Evolutionary conservation across 208 protist genomes (phyloP).

Genomic region (Wallacemonas sp.): DNA sequence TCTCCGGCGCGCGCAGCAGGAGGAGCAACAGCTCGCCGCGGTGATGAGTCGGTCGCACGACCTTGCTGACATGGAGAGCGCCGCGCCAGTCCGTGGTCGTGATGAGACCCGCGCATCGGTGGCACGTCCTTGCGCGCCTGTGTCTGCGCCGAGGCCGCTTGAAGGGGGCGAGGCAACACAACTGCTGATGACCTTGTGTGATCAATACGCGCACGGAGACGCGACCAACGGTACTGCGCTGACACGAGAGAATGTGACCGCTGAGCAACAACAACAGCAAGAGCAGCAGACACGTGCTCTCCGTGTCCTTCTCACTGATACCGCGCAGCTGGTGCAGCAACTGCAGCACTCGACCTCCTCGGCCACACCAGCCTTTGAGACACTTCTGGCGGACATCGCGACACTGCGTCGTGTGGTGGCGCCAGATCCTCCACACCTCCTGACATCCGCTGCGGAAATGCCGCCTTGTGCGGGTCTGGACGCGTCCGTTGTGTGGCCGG

Average conservation of each 20-base stretch:
- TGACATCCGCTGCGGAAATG: not conserved
- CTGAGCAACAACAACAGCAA: not conserved
- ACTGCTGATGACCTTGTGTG: not conserved
- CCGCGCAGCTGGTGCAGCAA: not conserved
- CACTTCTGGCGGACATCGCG: not conserved
- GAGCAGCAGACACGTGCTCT: not conserved
- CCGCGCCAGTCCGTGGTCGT: too few species aligned
- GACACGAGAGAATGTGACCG: too few species aligned
- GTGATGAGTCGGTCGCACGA: not conserved
- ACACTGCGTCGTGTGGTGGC: not conserved
- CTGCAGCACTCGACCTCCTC: not conserved
- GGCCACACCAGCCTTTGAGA: not conserved
- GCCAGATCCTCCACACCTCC: too few species aligned
- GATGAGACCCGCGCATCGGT: too few species aligned
- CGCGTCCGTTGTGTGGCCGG: conserved; percentile 19
- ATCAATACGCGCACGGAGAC: not conserved
- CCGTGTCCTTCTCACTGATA: not conserved
- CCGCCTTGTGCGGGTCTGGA: not conserved
- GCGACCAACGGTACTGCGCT: too few species aligned
- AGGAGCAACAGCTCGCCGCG: conserved; percentile 5
- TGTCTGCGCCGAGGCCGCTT: too few species aligned
- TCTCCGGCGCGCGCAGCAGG: not conserved
- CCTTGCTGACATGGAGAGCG: not conserved
- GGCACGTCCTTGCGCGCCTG: too few species aligned
- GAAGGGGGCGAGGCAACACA: not conserved